These are phyloP conservation scores for Cladosporium phlei DNA, from an alignment of 2,329 filamentous ascomycete species.

Conservation along the genomic window DNA sequence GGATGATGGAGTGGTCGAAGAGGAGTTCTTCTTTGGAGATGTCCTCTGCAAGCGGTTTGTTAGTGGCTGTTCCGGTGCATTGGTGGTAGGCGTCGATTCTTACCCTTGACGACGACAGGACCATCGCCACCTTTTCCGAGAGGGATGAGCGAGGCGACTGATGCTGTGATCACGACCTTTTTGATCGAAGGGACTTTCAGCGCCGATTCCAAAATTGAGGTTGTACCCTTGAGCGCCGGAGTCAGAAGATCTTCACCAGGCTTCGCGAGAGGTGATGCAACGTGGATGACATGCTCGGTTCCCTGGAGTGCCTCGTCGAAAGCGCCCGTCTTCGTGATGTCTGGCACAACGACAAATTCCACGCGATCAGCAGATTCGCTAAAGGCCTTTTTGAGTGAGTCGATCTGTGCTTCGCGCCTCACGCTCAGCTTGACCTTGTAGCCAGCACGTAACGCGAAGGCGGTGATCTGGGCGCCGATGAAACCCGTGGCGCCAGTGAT, in stretches of 20 bases:
- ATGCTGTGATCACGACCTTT: neutral
- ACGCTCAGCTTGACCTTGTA: neutral
- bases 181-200: neutral
- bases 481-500: neutral
- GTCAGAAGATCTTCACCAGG: neutral
- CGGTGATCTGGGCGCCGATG: neutral
- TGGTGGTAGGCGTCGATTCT: too few relatives aligned
- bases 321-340: neutral
- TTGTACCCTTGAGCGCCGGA: neutral
- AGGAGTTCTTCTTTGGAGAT: neutral
- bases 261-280: neutral
- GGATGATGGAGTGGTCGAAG: neutral
- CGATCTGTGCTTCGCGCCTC: neutral
- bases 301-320: neutral
- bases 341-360: neutral
- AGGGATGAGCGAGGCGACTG: neutral
- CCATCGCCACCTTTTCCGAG: neutral
- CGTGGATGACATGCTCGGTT: neutral
- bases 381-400: neutral
- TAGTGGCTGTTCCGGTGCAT: too few relatives aligned
- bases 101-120: neutral
- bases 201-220: neutral
- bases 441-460: neutral
- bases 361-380: neutral
- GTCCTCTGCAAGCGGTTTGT: too few relatives aligned